phyloP scores from a whole-genome alignment of 495 filamentous ascomycete genomes.

The Penicillium goetzii region DNA sequence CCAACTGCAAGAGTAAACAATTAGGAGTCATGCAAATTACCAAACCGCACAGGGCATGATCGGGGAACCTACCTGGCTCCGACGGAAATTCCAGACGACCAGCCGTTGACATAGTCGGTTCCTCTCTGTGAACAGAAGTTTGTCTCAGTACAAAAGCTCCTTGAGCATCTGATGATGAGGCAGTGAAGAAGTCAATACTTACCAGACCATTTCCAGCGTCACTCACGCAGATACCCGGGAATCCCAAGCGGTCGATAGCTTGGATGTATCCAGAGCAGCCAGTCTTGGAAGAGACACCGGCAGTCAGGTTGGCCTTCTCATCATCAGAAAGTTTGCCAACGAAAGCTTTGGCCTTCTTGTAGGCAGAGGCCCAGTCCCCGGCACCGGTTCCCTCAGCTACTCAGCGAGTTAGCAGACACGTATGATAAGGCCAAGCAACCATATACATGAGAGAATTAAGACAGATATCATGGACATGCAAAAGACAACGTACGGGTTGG shows the following conservation, averaged over 20 bases:
- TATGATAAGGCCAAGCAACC: no score
- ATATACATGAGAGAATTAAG: no score
- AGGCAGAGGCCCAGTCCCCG: constrained; percentile 56
- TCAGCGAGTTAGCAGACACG: not conserved
- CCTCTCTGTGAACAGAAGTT: constrained; percentile 34
- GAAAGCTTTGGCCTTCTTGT: constrained; percentile 53
- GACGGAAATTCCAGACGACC: constrained; percentile 58
- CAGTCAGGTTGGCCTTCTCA: constrained; percentile 61
- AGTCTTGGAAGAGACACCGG: constrained; percentile 53
- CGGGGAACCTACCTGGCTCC: constrained; percentile 42
- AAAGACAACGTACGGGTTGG: no score
- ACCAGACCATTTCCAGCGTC: constrained; percentile 66
- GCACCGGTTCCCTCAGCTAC: constrained; percentile 49
- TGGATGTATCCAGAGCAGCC: constrained; percentile 64
- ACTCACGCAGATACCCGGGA: constrained; percentile 63
- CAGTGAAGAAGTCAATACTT: constrained; percentile 1
- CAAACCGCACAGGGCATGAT: not conserved
- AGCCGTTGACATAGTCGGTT: constrained; percentile 63
- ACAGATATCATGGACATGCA: no score
- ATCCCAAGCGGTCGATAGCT: constrained; percentile 55
- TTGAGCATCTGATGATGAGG: no score
- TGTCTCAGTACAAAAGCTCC: not conserved
- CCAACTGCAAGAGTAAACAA: constrained; percentile 10
- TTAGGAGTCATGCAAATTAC: not conserved
- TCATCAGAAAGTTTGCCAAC: constrained; percentile 61